Evolutionary conservation across 169 alveolate species (phyloP).

Genomic region (Cyclospora cayetanensis): DNA sequence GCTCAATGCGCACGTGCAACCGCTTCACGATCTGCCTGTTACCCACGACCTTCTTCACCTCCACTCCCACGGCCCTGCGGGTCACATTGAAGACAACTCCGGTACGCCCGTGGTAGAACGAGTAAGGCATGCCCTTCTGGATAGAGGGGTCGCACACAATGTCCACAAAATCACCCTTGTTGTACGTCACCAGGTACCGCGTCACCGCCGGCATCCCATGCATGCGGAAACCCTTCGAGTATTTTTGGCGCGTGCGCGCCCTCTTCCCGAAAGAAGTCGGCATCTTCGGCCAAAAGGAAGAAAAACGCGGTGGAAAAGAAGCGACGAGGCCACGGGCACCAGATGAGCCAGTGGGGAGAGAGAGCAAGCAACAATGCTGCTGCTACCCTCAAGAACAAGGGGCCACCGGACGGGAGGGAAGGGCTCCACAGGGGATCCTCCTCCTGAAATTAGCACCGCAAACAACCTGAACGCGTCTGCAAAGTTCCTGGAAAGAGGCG

Average conservation of each 20-base stretch:
- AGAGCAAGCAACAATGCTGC: not conserved
- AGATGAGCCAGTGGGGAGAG: not conserved
- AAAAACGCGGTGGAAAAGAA: not conserved
- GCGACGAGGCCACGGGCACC: too few species aligned
- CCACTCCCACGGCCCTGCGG: conserved; percentile 96
- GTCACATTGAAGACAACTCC: conserved; percentile 98
- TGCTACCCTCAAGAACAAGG: too few species aligned
- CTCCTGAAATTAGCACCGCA: too few species aligned
- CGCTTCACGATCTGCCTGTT: conserved; percentile 96
- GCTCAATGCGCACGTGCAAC: conserved; percentile 98
- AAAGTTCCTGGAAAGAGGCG: too few species aligned
- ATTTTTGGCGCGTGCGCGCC: conserved; percentile 98
- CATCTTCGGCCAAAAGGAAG: conserved; percentile 60
- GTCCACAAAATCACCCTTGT: conserved; percentile 97
- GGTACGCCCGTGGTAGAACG: conserved; percentile 98
- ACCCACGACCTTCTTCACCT: conserved; percentile 97
- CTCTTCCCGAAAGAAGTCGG: conserved; percentile 95
- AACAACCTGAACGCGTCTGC: too few species aligned
- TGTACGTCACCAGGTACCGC: conserved; percentile 91
- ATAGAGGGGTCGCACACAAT: conserved; percentile 96
- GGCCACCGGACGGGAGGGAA: too few species aligned
- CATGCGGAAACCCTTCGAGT: conserved; percentile 96
- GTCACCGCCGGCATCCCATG: conserved; percentile 96
- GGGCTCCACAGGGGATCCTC: too few species aligned
- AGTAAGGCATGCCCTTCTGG: conserved; percentile 99